Conservation (phyloP, 78 protist genomes). For the Dictyostelium purpureum region DNA sequence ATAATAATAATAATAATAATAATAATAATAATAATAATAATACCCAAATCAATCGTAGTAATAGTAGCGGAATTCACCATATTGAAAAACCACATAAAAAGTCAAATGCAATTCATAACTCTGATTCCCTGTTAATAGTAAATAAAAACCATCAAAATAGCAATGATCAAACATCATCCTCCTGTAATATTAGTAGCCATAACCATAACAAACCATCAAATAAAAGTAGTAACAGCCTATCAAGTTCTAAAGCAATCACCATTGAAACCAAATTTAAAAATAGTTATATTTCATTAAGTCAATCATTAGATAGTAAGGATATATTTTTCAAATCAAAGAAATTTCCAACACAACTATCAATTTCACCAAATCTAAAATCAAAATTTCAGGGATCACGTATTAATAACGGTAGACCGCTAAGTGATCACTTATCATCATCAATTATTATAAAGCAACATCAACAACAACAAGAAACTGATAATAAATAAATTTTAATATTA, state of each 20-base stretch:
- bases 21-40: neutral
- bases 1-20: neutral
- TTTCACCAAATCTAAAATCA: neutral
- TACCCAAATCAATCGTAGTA: neutral
- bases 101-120: too few relatives aligned
- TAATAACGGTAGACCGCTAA: too few relatives aligned
- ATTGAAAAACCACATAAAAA: too few relatives aligned
- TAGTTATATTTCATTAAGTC: neutral
- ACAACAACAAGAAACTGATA: too few relatives aligned
- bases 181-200: neutral
- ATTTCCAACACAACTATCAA: neutral
- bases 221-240: neutral
- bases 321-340: neutral
- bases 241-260: neutral
- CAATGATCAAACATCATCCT: neutral
- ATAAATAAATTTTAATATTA: too few relatives aligned
- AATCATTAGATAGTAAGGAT: conserved; percentile 3
- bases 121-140: too few relatives aligned
- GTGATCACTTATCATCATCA: too few relatives aligned
- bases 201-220: too few relatives aligned
- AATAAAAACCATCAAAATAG: neutral
- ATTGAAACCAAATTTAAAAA: neutral
- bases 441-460: too few relatives aligned
- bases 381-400: too few relatives aligned
- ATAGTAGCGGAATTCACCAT: neutral